Evolutionary conservation across 2,329 filamentous ascomycete genomes (phyloP).

Genomic region (Botryotinia calthae): DNA sequence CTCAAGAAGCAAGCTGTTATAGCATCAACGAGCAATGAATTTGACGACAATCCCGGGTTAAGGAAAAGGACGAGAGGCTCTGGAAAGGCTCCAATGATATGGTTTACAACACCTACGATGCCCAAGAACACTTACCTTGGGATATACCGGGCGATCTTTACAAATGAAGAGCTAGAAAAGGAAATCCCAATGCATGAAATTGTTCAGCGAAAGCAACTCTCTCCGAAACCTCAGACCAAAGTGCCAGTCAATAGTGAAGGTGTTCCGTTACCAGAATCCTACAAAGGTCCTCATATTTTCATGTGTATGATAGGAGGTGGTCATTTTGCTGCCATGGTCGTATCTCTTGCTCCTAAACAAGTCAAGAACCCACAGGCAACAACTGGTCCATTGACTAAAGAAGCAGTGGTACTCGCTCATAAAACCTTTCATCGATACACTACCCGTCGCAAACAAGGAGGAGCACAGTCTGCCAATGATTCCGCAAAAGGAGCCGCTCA

Average conservation of each 20-base stretch:
- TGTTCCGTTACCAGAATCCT: conserved; percentile 51
- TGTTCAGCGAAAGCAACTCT: conserved; percentile 73
- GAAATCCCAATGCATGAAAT: conserved; percentile 61
- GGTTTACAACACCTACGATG: conserved; percentile 76
- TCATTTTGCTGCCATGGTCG: conserved; percentile 95
- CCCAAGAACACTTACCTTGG: conserved; percentile 79
- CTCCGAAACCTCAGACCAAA: conserved; percentile 53
- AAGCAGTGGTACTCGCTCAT: conserved; percentile 85
- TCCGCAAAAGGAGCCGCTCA: conserved; percentile 91
- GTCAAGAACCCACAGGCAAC: conserved; percentile 57
- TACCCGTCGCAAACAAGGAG: conserved; percentile 92
- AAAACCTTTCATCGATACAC: conserved; percentile 99
- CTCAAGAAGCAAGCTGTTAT: conserved; percentile 81
- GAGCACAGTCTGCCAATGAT: conserved; percentile 90
- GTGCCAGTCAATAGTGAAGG: conserved; percentile 56
- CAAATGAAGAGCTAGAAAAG: conserved; percentile 66
- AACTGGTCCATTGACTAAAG: conserved; percentile 71
- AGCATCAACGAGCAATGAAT: conserved; percentile 45
- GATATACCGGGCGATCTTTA: conserved; percentile 80
- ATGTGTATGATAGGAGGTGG: conserved; percentile 98
- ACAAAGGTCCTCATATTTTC: conserved; percentile 81
- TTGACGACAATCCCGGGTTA: conserved; percentile 47
- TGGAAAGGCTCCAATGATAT: conserved; percentile 74
- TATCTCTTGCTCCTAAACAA: conserved; percentile 79
- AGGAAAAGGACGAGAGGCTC: conserved; percentile 53